phyloP scores from a whole-genome alignment of 1,284 basidiomycete species.

The Moniliella sp. region DNA sequence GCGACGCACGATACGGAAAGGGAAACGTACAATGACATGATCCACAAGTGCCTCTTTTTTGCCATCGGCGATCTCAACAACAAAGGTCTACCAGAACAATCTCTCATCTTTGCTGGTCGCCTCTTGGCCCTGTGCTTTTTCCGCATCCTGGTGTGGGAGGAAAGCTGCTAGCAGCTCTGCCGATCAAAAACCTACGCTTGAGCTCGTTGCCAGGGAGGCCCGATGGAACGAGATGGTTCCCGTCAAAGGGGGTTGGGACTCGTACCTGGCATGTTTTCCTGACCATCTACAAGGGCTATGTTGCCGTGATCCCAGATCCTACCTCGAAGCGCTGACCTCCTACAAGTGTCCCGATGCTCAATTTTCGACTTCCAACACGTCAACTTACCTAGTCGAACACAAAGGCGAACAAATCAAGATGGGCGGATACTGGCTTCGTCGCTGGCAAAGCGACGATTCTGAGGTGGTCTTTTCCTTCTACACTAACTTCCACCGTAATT shows the following conservation, averaged over 20 bases:
- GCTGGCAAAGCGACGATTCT: constrained; percentile 30
- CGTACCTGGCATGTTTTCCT: constrained; percentile 13
- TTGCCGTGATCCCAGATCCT: constrained; percentile 19
- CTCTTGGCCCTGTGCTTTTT: constrained; percentile 25
- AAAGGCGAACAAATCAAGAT: constrained; percentile 26
- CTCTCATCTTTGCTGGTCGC: constrained; percentile 24
- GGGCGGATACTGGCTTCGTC: constrained; percentile 26
- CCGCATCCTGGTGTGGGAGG: constrained; percentile 20
- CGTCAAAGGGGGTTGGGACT: constrained; percentile 6
- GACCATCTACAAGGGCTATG: constrained; percentile 14
- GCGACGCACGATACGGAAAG: too few species aligned
- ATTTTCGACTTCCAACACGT: too few species aligned
- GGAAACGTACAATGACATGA: constrained; percentile 20
- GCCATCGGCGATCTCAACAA: constrained; percentile 29
- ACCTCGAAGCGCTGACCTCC: constrained; percentile 16
- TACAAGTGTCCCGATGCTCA: neutral
- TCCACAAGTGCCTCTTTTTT: constrained; percentile 21
- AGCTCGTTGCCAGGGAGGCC: constrained; percentile 18
- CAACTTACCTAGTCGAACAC: constrained; percentile 22
- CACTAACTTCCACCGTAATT: constrained; percentile 25
- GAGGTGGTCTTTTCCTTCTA: constrained; percentile 30
- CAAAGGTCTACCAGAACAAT: constrained; percentile 28
- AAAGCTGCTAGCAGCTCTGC: constrained; percentile 22
- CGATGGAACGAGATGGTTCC: constrained; percentile 13
- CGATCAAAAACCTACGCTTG: constrained; percentile 24